Base-by-base conservation (phyloP, 208 protist species). In the Porcisia deanei region DNA sequence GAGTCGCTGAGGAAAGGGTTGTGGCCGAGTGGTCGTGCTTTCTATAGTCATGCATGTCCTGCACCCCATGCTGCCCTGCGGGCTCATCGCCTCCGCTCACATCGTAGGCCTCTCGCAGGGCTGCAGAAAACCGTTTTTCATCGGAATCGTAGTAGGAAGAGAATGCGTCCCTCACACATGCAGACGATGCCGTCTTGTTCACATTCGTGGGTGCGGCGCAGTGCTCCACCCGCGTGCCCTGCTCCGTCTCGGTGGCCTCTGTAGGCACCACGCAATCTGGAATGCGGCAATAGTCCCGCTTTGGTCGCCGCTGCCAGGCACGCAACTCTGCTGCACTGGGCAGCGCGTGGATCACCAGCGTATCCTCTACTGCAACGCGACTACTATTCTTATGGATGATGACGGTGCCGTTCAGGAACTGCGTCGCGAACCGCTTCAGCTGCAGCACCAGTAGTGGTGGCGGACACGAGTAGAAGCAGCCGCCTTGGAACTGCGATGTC, bases 341-440 rank as follows among this genome's bases (percentile, higher is more conserved):
- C 22, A 81, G 37, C 55, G 78, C 73, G 54, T 78, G 77, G 4
- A 81, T 41, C 10, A 85, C 80, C 45, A 76, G 75, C 12, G 55
- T 64, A 34, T 82, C 77, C 63, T 76, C 77, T 34, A 76, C 67
- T 54, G 61, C 77, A 2, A 85, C 77, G 2, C 18, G 52, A 22
- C 75, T n/a, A 30, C 65, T 20, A 47, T 85, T 79, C 63, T 83
- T 85, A 10, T 25, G 53, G 53, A 85, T 77, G 37, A 86, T 66
- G 22, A 76, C 43, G 39, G 85, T 72, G 25, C 73, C 74, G 14
- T 78, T 80, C n/a, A 68, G 71, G 47, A 89, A 80, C 41, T 88
- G 85, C 41, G 81, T 84, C 10, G 84, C 68, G 70, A 94, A 96
- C 22, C 92, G 86, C 78, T 96, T 96, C 49, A 96, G 75, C 70